Percentiles rank a stretch among this genome's conserved stretches.
phyloP scores from a whole-genome alignment of 177 flowering plant genomes.

The Telopea speciosissima region DNA sequence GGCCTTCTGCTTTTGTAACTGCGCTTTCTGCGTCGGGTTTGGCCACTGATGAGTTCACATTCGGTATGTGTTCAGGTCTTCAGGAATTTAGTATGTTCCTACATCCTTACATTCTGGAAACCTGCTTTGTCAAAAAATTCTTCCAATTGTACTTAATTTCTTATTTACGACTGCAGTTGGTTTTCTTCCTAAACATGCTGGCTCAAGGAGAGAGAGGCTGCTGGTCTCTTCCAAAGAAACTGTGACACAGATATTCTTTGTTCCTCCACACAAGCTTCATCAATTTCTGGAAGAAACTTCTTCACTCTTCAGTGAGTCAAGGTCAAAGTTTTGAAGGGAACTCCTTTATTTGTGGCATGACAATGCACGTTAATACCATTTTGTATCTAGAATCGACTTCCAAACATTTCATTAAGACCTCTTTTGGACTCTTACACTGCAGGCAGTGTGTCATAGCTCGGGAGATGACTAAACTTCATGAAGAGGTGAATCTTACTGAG shows the following conservation, averaged over 20 bases:
- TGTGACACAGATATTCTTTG: conserved; percentile 86
- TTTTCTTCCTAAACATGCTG: conserved; percentile 77
- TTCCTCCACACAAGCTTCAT: conserved; percentile 86
- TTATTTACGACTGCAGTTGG: conserved; percentile 53
- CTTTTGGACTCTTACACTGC: conserved; percentile 17
- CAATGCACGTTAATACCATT: conserved; percentile 1
- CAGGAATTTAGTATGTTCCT: conserved; percentile 4
- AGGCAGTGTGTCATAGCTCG: conserved; percentile 94
- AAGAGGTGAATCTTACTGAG: conserved; percentile 50
- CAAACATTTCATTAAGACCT: neutral
- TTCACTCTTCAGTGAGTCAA: conserved; percentile 47
- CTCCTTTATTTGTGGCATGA: neutral
- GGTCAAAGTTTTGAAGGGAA: conserved; percentile 28
- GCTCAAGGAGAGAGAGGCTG: conserved; percentile 68
- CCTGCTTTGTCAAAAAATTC: too few species aligned
- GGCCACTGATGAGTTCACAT: conserved; percentile 69
- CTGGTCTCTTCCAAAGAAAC: conserved; percentile 54
- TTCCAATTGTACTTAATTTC: conserved; percentile 4
- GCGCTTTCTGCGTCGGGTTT: conserved; percentile 95
- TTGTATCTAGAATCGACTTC: neutral
- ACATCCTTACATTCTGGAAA: neutral
- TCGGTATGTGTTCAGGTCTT: conserved; percentile 68
- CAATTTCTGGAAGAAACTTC: conserved; percentile 77
- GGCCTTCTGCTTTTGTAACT: conserved; percentile 77
- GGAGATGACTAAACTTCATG: conserved; percentile 87